These are phyloP conservation scores for Trametes meyenii DNA, from an alignment of 768 basidiomycete species.

Conservation along the genomic window DNA sequence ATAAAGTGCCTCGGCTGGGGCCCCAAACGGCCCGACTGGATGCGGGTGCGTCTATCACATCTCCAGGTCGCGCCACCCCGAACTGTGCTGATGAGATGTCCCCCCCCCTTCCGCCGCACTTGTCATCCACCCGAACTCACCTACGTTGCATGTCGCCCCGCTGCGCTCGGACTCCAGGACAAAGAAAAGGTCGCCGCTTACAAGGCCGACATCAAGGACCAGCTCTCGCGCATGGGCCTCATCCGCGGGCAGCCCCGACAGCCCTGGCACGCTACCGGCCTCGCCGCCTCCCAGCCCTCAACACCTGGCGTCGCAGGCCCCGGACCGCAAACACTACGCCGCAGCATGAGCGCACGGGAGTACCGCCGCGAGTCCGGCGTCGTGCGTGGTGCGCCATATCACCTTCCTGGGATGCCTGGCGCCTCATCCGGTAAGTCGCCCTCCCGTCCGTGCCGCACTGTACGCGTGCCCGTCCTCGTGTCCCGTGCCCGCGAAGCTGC, in stretches of 20 bases:
- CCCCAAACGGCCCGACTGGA: conserved; percentile 84
- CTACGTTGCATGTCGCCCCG: conserved; percentile 3
- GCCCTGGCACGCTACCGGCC: conserved; percentile 19
- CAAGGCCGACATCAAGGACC: conserved; percentile 83
- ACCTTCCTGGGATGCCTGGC: conserved; percentile 14
- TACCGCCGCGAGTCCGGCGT: conserved; percentile 13
- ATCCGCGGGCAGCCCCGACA: conserved; percentile 79
- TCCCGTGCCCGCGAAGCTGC: conserved; percentile 16
- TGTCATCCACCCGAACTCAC: conserved; percentile 1
- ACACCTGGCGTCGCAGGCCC: conserved; percentile 27
- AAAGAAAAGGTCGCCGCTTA: conserved; percentile 81
- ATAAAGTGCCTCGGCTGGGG: conserved; percentile 89
- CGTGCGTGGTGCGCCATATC: conserved; percentile 13
- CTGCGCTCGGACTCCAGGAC: conserved; percentile 52
- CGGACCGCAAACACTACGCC: conserved; percentile 22
- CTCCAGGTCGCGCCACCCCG: conserved; percentile 20
- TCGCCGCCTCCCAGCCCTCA: conserved; percentile 14
- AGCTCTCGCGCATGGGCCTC: conserved; percentile 74
- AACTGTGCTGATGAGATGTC: conserved; percentile 13
- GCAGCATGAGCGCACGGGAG: conserved; percentile 19
- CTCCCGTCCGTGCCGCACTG: conserved; percentile 8
- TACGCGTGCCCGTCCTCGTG: conserved; percentile 11
- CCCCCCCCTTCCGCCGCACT: conserved; percentile 10
- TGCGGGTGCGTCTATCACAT: conserved; percentile 59
- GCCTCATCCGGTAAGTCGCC: conserved; percentile 19